Evolutionary conservation across 139 green algal species (phyloP), one percentile per base, ranked within the genome.

Genomic region (Chlamydomonas asymmetrica): DNA sequence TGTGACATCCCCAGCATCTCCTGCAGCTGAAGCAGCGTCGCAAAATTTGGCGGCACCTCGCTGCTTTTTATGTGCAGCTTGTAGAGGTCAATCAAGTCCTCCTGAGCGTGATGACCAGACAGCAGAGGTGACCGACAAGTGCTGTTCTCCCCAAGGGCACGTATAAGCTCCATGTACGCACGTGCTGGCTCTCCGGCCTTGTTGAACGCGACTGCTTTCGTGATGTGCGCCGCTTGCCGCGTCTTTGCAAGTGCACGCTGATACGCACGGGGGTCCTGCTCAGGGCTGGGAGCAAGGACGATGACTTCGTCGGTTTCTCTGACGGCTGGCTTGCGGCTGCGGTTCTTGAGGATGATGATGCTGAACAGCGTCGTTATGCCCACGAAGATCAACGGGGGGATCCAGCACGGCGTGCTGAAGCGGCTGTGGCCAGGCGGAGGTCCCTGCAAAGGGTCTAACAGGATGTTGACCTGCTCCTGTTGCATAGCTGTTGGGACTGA

Each of bases 161-260:
- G 79, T 22, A 84, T 64, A 27, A 95, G 79, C 82, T 95, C 91
- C 62, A 94, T 85, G 40, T 92, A 88, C 13, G 88, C 88, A 32
- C 86, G 74, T 23, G 89, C 80, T 27, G 80, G 74, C 41, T 83
- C 81, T 8, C 84, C 82, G 0, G 81, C 68, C 52, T 89, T 90
- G 57, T 90, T 84, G 82, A 88, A 93, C 13, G 73, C 75, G 7
- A 92, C 69, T 5, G 91, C 91, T 32, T 82, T 76, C n/a, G 86
- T 67, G 1, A 95, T 84, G 29, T 84, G 63, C 13, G 87, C 83
- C 1, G 87, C 87, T 70, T 95, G 91, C 34, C 91, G 85, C 5
- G 88, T 92, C 29, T 87, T 84, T 10, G 91, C 90, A 8, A 94
- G 75, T 7, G 90, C 91, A 45, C 82, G 81, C 66, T 85, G 68